Evolutionary conservation across 441 rosid species (phyloP), one percentile per base, ranked within the genome.

Genomic region (Theobroma grandiflorum): DNA sequence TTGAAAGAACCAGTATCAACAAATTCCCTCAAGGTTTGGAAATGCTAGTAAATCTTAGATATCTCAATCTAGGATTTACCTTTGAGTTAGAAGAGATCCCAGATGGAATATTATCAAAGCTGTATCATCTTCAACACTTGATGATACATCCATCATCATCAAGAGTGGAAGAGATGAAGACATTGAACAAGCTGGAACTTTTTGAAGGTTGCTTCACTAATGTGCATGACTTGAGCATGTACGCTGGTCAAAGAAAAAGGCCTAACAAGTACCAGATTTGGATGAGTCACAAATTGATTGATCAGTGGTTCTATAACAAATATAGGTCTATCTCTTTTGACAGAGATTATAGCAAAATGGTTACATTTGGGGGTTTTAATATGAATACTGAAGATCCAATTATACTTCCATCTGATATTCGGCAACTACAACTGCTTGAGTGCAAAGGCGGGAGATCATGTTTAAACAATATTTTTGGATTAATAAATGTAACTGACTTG

Each of bases 381-480:
- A 26, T 26, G 31, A 26, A 26, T 26, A 26, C 31, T 26, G 31
- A 26, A 26, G 31, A 26, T 26, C 31, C 31, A 26, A 16, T 52
- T 15, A 16, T 4, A 15, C n/a, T 55, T 55, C 59, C 59, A 18
- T 18, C 2, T 55, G 59, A 55, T n/a, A 5, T 55, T 55, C 22
- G 18, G 26, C 22, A 4, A 4, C 5, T 55, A 55, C 1, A 4
- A 55, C 0, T 55, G 0, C 0, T 0, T 0, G 8, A 0, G 0
- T 6, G 3, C 59, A 2, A 53, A 4, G 58, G 59, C 2, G 6
- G 2, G 12, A 20, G 4, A 20, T 26, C 31, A 26, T 20, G 62
- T 2, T 20, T 20, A 20, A 20, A 18, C 0, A 22, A 53, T 18
- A 1, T 18, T 18, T 18, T 8, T 16, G 22, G 15, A n/a, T 53